Base-by-base conservation (phyloP, 345 rosid species). In the Anastatica hierochuntica region DNA sequence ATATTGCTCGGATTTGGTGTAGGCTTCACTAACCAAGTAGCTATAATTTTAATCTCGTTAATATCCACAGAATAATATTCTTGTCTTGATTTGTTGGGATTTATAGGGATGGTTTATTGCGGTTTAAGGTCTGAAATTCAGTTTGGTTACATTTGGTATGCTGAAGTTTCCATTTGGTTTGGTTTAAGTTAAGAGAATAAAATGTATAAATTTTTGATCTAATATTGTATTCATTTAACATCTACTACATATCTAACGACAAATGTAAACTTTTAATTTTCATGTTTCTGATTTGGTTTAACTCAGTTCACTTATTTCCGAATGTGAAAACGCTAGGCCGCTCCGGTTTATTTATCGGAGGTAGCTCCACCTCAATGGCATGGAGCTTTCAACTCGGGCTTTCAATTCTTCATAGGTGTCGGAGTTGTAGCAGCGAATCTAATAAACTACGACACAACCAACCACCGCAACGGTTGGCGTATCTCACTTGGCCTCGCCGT, bases 301-400 rank as follows among this genome's bases (percentile, higher is more conserved):
- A n/a, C n/a, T n/a, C n/a, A n/a, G 8, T 6, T 29, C 7, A 13
- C 8, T 44, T 13, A 35, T 18, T 20, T 30, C 5, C 30, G 0
- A 57, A 18, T 12, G 3, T 39, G n/a, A 54, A 41, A 14, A 43
- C 26, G 7, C n/a, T 43, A 88, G 95, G 94, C 95, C 39, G 73
- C 97, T 44, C 97, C 95, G 10, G 71, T 89, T 5, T 89, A 85
- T 68, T 77, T 85, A 7, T 83, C 90, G 0, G 95, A 89, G 65
- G 76, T 83, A 66, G 94, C 97, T 7, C 94, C 94, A 20, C 70
- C 97, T 3, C 79, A 72, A 58, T 89, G 86, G 90, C 88, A 95
- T 7, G 97, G 97, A 4, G 80, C 97, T 4, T 86, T 90, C 71
- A 80, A 75, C 67, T 62, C 83, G 1, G 94, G 88, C 14, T 84